A percentile compares a stretch with the other conserved stretches of the same genome.
These are phyloP conservation scores for Oryza punctata DNA, from an alignment of 176 grass and related monocot species.

Conservation along the genomic window DNA sequence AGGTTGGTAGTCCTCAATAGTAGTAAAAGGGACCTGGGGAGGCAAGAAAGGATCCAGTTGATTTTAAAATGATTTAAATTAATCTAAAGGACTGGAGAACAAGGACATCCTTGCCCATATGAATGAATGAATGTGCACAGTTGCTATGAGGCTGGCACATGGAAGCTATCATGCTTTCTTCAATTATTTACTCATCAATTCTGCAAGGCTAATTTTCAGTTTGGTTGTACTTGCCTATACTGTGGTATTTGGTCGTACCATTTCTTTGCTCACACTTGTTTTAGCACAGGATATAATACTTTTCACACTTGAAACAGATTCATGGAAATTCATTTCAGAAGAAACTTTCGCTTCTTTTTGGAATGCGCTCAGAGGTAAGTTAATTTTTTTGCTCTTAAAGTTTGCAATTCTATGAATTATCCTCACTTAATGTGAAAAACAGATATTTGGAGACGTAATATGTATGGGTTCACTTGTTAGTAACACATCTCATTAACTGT, in stretches of 20 bases:
- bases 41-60: background rate
- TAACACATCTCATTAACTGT: slow-evolving; percentile 8
- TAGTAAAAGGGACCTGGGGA: background rate
- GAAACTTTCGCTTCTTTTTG: slow-evolving; percentile 83
- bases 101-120: background rate
- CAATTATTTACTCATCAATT: background rate
- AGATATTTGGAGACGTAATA: background rate
- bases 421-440: slow-evolving; percentile 15
- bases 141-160: background rate
- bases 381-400: slow-evolving; percentile 7
- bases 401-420: background rate
- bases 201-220: background rate
- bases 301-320: slow-evolving; percentile 62
- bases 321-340: slow-evolving; percentile 95
- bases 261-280: slow-evolving; percentile 17
- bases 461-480: background rate
- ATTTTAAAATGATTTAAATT: slow-evolving; percentile 10
- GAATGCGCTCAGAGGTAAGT: slow-evolving; percentile 71
- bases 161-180: background rate
- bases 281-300: slow-evolving; percentile 17
- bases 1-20: background rate
- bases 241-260: background rate
- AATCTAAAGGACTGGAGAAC: background rate
- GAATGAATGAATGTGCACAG: background rate
- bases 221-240: background rate